Evolutionary conservation across 345 rosid genomes (phyloP).

Genomic region (Citrus sinensis): DNA sequence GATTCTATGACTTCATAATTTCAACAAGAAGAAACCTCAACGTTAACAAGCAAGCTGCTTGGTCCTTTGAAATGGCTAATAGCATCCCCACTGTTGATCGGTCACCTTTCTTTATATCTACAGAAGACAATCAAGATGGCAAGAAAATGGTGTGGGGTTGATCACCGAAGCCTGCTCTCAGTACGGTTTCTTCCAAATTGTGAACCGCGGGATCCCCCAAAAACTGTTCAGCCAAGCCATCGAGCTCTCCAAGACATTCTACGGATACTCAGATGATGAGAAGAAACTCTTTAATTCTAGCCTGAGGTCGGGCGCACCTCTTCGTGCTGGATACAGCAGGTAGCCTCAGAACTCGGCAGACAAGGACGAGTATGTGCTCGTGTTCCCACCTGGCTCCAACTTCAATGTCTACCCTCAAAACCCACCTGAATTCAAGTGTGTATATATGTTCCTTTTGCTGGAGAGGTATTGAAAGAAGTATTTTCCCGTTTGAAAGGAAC

Average conservation of each 20-base stretch:
- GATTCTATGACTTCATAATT: too few relatives aligned
- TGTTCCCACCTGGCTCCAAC: conserved; percentile 37
- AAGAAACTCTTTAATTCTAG: conserved; percentile 31
- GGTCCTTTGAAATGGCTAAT: conserved; percentile 4
- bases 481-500: conserved; percentile 30
- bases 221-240: conserved; percentile 32
- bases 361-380: conserved; percentile 41
- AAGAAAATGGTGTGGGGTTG: conserved; percentile 32
- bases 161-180: conserved; percentile 38
- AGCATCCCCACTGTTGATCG: conserved; percentile 42
- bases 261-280: conserved; percentile 28
- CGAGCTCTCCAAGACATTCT: conserved; percentile 39
- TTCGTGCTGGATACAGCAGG: conserved; percentile 42
- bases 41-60: not conserved
- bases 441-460: not conserved
- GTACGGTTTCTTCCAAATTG: conserved; percentile 51
- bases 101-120: conserved; percentile 33
- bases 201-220: conserved; percentile 43
- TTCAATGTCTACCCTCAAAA: conserved; percentile 45
- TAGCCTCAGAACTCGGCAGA: conserved; percentile 37
- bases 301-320: conserved; percentile 29
- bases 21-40: too few relatives aligned
- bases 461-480: conserved; percentile 36
- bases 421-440: conserved; percentile 42
- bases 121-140: conserved; percentile 28